phyloP scores from a whole-genome alignment of 371 early-diverging fungal species.

The Mucor sp. region DNA sequence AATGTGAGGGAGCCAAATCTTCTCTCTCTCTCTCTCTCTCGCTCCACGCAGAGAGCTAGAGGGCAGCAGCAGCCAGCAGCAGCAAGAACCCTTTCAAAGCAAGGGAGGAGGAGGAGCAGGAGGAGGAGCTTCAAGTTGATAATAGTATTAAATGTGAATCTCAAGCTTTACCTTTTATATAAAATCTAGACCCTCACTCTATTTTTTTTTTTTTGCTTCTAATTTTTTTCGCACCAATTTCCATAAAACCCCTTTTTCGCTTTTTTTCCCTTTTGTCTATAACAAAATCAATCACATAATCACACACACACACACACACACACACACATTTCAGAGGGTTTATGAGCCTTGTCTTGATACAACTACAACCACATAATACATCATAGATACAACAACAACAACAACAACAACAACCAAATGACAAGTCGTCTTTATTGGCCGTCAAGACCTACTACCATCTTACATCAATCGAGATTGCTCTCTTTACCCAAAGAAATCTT shows the following conservation, averaged over 20 bases:
- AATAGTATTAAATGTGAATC: neutral
- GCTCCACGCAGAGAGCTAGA: no score
- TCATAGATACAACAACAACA: neutral
- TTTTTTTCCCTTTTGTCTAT: constrained; percentile 1
- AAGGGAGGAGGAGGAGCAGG: neutral
- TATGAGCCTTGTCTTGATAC: neutral
- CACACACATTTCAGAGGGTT: neutral
- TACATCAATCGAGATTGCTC: constrained; percentile 14
- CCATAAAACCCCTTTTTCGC: constrained; percentile 5
- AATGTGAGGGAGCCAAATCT: no score
- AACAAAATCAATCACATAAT: constrained; percentile 6
- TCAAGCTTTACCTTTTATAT: constrained; percentile 5
- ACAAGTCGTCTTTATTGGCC: constrained; percentile 20
- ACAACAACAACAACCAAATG: constrained; percentile 8
- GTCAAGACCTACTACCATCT: neutral
- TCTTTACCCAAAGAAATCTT: constrained; percentile 43
- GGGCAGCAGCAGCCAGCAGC: no score
- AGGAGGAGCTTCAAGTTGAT: neutral
- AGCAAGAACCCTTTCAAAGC: no score
- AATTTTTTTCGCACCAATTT: neutral
- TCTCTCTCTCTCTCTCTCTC: no score
- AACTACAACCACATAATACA: neutral
- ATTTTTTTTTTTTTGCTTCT: constrained; percentile 10
- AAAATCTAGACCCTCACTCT: constrained; percentile 23
- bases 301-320: neutral